Evolutionary conservation across 805 yeast genomes (phyloP).

Genomic region (Hermanozyma aechmeae): DNA sequence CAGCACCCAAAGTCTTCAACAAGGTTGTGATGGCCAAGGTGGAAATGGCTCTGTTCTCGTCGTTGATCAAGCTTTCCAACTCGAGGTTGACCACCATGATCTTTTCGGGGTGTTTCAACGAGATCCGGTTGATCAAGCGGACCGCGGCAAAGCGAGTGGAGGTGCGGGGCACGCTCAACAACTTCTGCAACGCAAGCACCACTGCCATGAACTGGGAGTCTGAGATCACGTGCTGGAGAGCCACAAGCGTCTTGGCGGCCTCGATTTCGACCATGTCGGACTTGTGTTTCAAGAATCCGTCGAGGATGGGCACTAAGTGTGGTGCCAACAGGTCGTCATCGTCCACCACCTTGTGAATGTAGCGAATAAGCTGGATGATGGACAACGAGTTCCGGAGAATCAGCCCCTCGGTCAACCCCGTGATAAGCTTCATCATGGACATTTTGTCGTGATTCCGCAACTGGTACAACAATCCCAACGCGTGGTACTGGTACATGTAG

Average conservation of each 20-base stretch:
- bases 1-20: constrained; percentile 86
- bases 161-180: constrained; percentile 80
- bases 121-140: constrained; percentile 76
- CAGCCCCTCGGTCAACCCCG: constrained; percentile 56
- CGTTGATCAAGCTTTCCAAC: constrained; percentile 79
- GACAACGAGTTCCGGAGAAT: constrained; percentile 75
- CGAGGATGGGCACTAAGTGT: constrained; percentile 55
- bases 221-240: constrained; percentile 42
- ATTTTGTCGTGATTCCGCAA: constrained; percentile 86
- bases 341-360: constrained; percentile 58
- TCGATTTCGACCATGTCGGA: constrained; percentile 88
- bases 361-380: constrained; percentile 74
- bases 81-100: constrained; percentile 74
- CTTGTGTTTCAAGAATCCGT: constrained; percentile 67
- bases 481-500: constrained; percentile 88
- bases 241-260: constrained; percentile 70
- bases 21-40: constrained; percentile 96
- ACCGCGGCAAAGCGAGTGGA: constrained; percentile 91
- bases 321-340: constrained; percentile 62
- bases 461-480: constrained; percentile 81
- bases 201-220: constrained; percentile 64
- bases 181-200: constrained; percentile 61
- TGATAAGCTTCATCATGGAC: constrained; percentile 86
- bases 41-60: constrained; percentile 83
- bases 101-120: constrained; percentile 72